Conservation (phyloP, 2,329 filamentous ascomycete genomes). For the Trichoderma brevicompactum region DNA sequence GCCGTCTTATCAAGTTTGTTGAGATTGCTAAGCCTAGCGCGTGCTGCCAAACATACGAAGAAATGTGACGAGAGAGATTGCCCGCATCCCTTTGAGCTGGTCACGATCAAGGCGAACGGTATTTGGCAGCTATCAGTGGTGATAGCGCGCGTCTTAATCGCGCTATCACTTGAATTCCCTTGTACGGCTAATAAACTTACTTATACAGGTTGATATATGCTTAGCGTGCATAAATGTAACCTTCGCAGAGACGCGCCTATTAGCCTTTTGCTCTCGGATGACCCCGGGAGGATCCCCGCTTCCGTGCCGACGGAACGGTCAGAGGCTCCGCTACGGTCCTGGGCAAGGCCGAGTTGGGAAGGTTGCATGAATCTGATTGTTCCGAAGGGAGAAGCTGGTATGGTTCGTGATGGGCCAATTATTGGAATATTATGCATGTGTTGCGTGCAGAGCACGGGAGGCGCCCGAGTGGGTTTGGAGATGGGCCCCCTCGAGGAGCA, state of each 20-base stretch:
- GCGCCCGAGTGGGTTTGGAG: background rate
- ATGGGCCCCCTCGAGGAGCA: background rate
- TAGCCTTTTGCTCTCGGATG: background rate
- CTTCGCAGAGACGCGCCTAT: constrained; percentile 8
- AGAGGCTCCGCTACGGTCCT: background rate
- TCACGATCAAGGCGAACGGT: background rate
- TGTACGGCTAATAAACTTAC: constrained; percentile 4
- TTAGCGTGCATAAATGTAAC: constrained; percentile 12
- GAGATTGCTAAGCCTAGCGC: too few relatives aligned
- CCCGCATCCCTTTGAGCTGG: too few relatives aligned
- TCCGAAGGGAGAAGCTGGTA: constrained; percentile 21
- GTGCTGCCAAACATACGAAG: background rate
- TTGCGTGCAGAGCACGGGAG: background rate
- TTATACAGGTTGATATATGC: constrained; percentile 11
- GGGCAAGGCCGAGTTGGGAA: constrained; percentile 12
- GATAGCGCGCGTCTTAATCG: background rate
- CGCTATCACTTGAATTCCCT: background rate
- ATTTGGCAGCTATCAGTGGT: background rate
- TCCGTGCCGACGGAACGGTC: constrained; percentile 9
- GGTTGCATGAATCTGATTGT: constrained; percentile 12
- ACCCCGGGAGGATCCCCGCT: constrained; percentile 9
- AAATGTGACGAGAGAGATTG: background rate
- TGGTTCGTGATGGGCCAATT: constrained; percentile 1
- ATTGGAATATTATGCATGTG: constrained; percentile 14
- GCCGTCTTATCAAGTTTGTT: constrained; percentile 1